Percentiles rank a stretch among this genome's conserved stretches.
Evolutionary conservation across 148 eudicot species (phyloP).

Genomic region (Limonium bicolor): DNA sequence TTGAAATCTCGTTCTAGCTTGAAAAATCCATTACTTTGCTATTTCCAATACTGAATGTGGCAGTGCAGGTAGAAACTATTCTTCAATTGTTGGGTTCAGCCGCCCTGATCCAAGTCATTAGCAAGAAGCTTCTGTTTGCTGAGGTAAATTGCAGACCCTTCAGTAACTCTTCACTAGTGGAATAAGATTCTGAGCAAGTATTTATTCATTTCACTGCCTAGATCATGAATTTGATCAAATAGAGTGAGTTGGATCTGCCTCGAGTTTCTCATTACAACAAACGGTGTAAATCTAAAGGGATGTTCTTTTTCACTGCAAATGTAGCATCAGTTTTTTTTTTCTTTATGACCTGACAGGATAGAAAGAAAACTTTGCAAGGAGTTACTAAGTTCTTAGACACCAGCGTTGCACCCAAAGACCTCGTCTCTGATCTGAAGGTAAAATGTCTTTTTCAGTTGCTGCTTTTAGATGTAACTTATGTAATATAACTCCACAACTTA

Average conservation of each 20-base stretch:
- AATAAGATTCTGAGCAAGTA: too few species aligned
- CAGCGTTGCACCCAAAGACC: slow-evolving; percentile 63
- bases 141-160: slow-evolving; percentile 39
- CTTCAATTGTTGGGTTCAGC: slow-evolving; percentile 77
- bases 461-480: not conserved
- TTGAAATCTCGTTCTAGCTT: too few species aligned
- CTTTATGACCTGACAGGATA: slow-evolving; percentile 36
- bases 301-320: too few species aligned
- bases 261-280: too few species aligned
- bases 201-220: too few species aligned
- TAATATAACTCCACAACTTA: not conserved
- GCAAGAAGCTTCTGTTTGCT: slow-evolving; percentile 76
- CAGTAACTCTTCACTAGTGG: too few species aligned
- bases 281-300: too few species aligned
- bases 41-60: not conserved
- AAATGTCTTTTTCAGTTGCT: too few species aligned
- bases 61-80: slow-evolving; percentile 61
- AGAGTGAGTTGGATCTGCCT: too few species aligned
- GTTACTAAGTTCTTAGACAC: slow-evolving; percentile 48
- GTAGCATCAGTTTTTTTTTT: not conserved
- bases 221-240: too few species aligned
- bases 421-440: slow-evolving; percentile 69
- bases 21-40: not conserved
- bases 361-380: slow-evolving; percentile 60
- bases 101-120: slow-evolving; percentile 52